These are phyloP conservation scores for Symbiodinium natans DNA, from an alignment of 73 alveolate genomes.

Conservation along the genomic window DNA sequence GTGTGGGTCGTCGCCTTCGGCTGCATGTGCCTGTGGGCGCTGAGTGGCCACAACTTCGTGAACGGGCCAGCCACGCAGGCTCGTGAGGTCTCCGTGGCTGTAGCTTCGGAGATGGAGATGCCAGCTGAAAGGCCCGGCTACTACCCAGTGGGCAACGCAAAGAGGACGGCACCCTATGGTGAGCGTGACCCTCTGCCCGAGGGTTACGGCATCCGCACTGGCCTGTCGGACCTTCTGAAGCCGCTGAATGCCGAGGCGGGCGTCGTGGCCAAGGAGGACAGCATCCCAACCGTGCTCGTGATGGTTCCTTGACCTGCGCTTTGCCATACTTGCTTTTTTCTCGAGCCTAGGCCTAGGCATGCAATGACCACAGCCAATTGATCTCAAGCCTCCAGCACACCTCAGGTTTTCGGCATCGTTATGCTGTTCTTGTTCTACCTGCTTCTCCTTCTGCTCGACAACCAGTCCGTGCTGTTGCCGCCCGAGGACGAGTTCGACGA, in stretches of 20 bases:
- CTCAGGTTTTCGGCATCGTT: neutral
- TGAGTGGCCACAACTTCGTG: conserved; percentile 73
- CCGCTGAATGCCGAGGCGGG: conserved; percentile 16
- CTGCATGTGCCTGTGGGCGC: conserved; percentile 39
- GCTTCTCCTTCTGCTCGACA: conserved; percentile 2
- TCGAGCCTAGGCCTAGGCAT: no score
- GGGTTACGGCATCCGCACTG: conserved; percentile 32
- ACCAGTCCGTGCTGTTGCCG: conserved; percentile 32
- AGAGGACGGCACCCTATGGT: neutral
- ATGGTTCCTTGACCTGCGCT: neutral
- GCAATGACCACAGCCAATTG: no score
- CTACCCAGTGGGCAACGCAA: neutral
- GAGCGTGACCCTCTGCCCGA: conserved; percentile 20
- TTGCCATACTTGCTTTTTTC: no score
- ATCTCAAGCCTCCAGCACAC: no score
- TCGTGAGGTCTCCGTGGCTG: neutral
- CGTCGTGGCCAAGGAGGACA: conserved; percentile 35
- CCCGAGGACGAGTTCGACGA: conserved; percentile 37
- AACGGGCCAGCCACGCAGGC: conserved; percentile 9
- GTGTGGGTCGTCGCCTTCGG: neutral
- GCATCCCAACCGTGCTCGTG: conserved; percentile 12
- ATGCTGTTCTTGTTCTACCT: neutral
- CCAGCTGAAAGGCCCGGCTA: neutral
- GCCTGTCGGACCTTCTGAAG: conserved; percentile 20
- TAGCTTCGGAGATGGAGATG: neutral